Conservation (phyloP, 139 green algal species). For the Deuterostichococcus epilithicus region DNA sequence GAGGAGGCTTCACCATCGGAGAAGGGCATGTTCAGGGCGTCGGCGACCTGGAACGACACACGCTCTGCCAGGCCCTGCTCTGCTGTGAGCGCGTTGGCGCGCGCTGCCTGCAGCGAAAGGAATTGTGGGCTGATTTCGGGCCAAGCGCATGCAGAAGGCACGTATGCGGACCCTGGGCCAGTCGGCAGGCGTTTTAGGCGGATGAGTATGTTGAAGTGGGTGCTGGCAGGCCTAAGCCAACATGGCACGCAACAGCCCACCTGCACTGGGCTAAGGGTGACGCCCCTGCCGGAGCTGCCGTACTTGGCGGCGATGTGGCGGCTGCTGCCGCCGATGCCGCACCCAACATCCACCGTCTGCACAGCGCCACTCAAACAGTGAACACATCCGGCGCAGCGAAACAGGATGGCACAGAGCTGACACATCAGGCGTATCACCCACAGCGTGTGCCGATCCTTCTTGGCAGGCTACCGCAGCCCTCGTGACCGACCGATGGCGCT, state of each 20-base stretch:
- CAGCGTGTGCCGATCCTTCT: too few species aligned
- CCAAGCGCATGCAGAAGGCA: too few species aligned
- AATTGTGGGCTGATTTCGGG: too few species aligned
- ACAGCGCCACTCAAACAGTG: not conserved
- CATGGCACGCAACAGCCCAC: conserved; percentile 14
- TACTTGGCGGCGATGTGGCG: conserved; percentile 81
- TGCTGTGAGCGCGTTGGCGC: conserved; percentile 71
- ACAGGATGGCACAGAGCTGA: too few species aligned
- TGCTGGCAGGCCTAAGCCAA: not conserved
- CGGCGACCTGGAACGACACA: conserved; percentile 60
- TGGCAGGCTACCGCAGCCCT: too few species aligned
- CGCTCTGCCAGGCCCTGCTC: conserved; percentile 52
- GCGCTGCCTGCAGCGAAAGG: conserved; percentile 42
- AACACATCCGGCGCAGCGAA: not conserved
- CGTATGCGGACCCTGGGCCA: too few species aligned
- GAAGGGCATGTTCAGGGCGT: conserved; percentile 86
- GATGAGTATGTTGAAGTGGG: not conserved
- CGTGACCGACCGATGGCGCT: not conserved
- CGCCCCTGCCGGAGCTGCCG: conserved; percentile 56
- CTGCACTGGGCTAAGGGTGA: conserved; percentile 90
- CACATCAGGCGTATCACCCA: too few species aligned
- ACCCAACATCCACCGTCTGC: conserved; percentile 93
- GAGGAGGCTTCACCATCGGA: conserved; percentile 37
- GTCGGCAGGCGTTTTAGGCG: too few species aligned
- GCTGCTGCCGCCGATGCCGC: conserved; percentile 90